Conservation (phyloP, 371 early-diverging fungal species). For the Mortierella sp. region DNA sequence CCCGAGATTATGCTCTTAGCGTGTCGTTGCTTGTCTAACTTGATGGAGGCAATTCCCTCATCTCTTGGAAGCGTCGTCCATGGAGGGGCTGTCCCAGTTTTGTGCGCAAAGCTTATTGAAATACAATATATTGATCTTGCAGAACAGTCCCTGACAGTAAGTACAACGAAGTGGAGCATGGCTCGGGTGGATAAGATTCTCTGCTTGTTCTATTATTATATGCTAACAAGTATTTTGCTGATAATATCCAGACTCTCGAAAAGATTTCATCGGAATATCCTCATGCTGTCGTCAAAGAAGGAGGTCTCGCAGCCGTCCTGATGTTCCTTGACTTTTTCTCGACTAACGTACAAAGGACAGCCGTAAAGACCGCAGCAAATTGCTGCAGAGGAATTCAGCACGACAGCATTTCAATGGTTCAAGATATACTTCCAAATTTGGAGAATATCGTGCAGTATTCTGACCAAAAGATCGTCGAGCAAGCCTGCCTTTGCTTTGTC, state of each 20-base stretch:
- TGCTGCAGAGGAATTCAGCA: constrained; percentile 75
- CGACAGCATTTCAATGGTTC: constrained; percentile 71
- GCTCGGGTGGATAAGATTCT: too few relatives aligned
- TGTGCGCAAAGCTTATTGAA: constrained; percentile 82
- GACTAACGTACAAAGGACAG: constrained; percentile 87
- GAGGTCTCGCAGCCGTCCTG: constrained; percentile 83
- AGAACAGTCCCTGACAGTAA: constrained; percentile 85
- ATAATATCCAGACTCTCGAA: constrained; percentile 70
- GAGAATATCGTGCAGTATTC: constrained; percentile 75
- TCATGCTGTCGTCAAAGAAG: constrained; percentile 78
- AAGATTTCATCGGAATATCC: constrained; percentile 82
- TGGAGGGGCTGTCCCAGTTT: constrained; percentile 77
- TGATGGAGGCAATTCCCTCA: constrained; percentile 90
- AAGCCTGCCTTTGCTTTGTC: constrained; percentile 75
- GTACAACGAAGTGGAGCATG: constrained; percentile 52
- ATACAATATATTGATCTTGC: constrained; percentile 94
- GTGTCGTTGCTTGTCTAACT: constrained; percentile 88
- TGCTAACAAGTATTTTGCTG: not conserved
- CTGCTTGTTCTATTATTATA: too few relatives aligned
- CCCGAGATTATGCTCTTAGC: constrained; percentile 88
- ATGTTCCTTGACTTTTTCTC: constrained; percentile 93
- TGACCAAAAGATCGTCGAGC: constrained; percentile 82
- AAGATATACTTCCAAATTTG: constrained; percentile 78
- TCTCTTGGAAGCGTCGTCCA: constrained; percentile 74
- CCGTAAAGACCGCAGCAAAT: constrained; percentile 85